phyloP scores from a whole-genome alignment of 148 eudicot species.

The Heliosperma pusillum region DNA sequence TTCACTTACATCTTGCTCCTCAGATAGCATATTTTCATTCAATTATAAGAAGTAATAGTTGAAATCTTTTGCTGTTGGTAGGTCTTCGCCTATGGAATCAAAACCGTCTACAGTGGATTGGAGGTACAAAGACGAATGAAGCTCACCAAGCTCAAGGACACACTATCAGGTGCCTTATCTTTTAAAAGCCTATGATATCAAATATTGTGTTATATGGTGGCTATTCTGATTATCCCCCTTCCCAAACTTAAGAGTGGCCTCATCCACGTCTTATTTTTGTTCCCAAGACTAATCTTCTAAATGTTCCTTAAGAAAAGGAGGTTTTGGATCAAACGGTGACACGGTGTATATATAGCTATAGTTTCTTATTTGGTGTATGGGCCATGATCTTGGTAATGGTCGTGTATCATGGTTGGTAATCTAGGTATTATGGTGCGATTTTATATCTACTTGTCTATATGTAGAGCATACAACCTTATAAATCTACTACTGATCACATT shows the following conservation, averaged over 20 bases:
- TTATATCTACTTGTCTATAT: not conserved
- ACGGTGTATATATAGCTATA: not conserved
- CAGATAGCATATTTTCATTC: not conserved
- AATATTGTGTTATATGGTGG: not conserved
- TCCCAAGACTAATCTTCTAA: not conserved
- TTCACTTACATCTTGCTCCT: not conserved
- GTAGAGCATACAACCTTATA: not conserved
- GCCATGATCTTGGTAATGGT: not conserved
- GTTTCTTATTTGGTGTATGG: not conserved
- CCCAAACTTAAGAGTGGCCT: not conserved
- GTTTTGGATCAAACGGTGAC: not conserved
- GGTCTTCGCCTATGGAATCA: conserved; percentile 76
- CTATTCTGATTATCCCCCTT: not conserved
- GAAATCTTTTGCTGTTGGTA: conserved; percentile 18
- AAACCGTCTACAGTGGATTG: conserved; percentile 65
- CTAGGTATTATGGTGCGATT: not conserved
- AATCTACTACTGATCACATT: not conserved
- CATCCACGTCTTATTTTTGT: not conserved
- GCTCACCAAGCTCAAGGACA: conserved; percentile 35
- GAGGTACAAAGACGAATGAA: conserved; percentile 32
- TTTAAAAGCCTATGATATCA: conserved; percentile 7
- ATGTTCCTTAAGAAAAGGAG: not conserved
- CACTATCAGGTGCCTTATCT: conserved; percentile 44
- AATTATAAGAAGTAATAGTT: not conserved
- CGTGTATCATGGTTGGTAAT: too few relatives aligned